Percentiles rank a stretch among this genome's conserved stretches.
Conservation (phyloP, 352 stramenopile genomes). For the Phytophthora citrophthora region DNA sequence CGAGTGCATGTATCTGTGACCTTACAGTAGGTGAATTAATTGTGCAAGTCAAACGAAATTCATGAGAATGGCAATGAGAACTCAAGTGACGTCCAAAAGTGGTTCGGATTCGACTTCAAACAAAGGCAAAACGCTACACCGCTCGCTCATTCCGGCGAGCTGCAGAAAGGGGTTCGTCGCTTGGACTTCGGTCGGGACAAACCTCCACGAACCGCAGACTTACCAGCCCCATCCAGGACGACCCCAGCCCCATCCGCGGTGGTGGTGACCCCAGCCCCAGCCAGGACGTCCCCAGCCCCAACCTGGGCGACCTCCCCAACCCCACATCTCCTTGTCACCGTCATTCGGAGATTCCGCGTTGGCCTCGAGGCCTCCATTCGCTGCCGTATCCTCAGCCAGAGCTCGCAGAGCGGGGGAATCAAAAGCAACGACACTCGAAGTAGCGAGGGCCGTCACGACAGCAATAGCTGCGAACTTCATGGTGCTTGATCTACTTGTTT, state of each 20-base stretch:
- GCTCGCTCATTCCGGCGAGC: conserved; percentile 2
- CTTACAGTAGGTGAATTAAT: not conserved
- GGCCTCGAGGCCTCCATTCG: conserved; percentile 1
- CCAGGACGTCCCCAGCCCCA: conserved; percentile 6
- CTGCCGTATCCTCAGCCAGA: conserved; percentile 14
- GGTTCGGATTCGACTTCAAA: conserved; percentile 8
- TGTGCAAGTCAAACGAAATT: not conserved
- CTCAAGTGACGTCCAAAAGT: conserved; percentile 9
- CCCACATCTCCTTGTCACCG: conserved; percentile 18
- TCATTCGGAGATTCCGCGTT: conserved; percentile 13
- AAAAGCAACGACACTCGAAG: conserved; percentile 12
- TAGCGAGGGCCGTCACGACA: conserved; percentile 23
- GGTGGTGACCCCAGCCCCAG: not conserved
- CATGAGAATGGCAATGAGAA: not conserved
- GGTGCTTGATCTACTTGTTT: conserved; percentile 6
- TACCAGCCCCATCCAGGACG: conserved; percentile 23
- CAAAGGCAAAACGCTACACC: conserved; percentile 15
- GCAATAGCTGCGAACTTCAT: conserved; percentile 33
- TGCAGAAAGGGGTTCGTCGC: not conserved
- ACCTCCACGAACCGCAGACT: not conserved
- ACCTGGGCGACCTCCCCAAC: conserved; percentile 2
- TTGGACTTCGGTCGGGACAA: too few species aligned
- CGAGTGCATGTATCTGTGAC: too few species aligned
- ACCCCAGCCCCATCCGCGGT: conserved; percentile 9
- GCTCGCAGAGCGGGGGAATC: conserved; percentile 25